A percentile compares a stretch with the other conserved stretches of the same genome.
phyloP scores from a whole-genome alignment of 2,329 filamentous ascomycete genomes.

The Pseudogymnoascus sp. region DNA sequence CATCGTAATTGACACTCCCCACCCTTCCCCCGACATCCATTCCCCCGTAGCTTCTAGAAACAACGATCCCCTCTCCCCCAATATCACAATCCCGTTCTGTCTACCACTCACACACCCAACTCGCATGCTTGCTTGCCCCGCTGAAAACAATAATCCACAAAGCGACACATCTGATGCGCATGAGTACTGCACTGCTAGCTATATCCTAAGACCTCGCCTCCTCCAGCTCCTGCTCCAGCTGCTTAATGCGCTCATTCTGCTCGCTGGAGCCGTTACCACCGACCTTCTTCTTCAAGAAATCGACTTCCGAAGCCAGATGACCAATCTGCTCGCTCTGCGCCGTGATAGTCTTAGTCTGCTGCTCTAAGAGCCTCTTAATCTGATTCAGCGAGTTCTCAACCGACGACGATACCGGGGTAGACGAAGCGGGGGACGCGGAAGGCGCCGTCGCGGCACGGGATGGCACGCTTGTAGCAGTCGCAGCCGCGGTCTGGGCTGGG shows the following conservation, averaged over 20 bases:
- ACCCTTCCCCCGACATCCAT: not conserved
- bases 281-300: conserved; percentile 71
- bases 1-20: not conserved
- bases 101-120: not conserved
- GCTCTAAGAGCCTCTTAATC: conserved; percentile 69
- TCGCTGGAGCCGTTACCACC: conserved; percentile 43
- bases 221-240: conserved; percentile 60
- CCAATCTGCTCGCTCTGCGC: conserved; percentile 71
- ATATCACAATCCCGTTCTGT: not conserved
- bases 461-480: conserved; percentile 24
- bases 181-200: not conserved
- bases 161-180: not conserved
- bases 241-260: conserved; percentile 60
- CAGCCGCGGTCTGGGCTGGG: conserved; percentile 19
- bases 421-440: conserved; percentile 29
- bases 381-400: conserved; percentile 62
- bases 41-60: not conserved
- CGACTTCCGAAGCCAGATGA: conserved; percentile 63
- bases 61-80: not conserved
- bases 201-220: conserved; percentile 45
- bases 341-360: conserved; percentile 68
- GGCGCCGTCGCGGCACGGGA: conserved; percentile 14
- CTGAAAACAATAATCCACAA: not conserved
- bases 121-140: not conserved
- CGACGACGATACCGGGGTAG: conserved; percentile 31